Evolutionary conservation across 495 filamentous ascomycete genomes (phyloP).

Genomic region (Penicillium alfredii): DNA sequence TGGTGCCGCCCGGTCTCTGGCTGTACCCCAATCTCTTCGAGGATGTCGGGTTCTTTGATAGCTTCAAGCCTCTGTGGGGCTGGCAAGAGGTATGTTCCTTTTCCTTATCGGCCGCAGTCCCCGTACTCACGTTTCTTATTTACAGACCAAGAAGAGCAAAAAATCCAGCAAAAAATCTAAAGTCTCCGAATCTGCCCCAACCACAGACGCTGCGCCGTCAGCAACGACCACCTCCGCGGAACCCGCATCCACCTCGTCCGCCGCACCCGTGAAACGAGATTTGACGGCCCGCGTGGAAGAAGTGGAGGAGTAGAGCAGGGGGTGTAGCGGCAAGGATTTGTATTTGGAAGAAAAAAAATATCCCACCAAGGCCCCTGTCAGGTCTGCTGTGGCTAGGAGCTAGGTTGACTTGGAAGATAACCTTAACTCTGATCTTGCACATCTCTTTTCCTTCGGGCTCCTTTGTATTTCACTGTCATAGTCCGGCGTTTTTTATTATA

Average conservation of each 20-base stretch:
- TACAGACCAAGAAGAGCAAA: constrained; percentile 44
- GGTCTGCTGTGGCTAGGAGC: too few species aligned
- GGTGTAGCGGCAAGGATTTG: too few species aligned
- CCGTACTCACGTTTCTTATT: constrained; percentile 11
- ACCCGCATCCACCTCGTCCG: constrained; percentile 40
- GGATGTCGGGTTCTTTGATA: constrained; percentile 97
- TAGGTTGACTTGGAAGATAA: too few species aligned
- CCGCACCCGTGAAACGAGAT: constrained; percentile 41
- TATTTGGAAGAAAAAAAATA: too few species aligned
- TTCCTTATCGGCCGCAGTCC: constrained; percentile 4
- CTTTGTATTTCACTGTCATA: too few species aligned
- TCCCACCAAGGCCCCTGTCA: too few species aligned
- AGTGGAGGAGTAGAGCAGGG: constrained; percentile 55
- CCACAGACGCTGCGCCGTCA: constrained; percentile 44
- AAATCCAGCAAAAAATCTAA: constrained; percentile 65
- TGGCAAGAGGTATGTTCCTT: constrained; percentile 80
- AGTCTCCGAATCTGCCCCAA: constrained; percentile 14
- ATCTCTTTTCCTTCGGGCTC: too few species aligned
- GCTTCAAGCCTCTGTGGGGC: constrained; percentile 93
- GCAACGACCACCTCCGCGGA: constrained; percentile 56
- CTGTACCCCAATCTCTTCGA: constrained; percentile 97
- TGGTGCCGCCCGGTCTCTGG: constrained; percentile 83
- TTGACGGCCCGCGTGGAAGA: constrained; percentile 61
- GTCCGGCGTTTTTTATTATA: too few species aligned
- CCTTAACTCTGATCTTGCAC: too few species aligned